Percentiles rank a stretch among this genome's conserved stretches.
These are phyloP conservation scores for Lipomyces kockii DNA, from an alignment of 805 yeast species.

Conservation along the genomic window DNA sequence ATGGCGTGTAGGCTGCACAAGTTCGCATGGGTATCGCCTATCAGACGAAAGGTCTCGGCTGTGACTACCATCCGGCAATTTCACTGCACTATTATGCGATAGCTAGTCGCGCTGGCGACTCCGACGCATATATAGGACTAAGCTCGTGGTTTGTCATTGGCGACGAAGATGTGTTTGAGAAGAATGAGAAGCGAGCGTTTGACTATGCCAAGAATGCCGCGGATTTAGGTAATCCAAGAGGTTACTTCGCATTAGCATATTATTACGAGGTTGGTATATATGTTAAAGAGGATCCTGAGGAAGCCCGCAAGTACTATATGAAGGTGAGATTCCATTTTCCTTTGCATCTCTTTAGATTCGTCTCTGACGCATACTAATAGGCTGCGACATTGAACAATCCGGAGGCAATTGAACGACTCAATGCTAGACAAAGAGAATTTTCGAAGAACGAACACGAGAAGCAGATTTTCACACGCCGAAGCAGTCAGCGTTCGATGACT, in stretches of 20 bases:
- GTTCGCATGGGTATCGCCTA: constrained; percentile 36
- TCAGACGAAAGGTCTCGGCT: constrained; percentile 27
- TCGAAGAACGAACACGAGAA: constrained; percentile 13
- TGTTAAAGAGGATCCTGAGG: constrained; percentile 7
- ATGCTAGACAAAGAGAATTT: neutral
- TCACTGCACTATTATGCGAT: constrained; percentile 37
- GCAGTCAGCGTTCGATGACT: constrained; percentile 17
- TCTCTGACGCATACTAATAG: neutral
- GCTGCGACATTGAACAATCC: constrained; percentile 9
- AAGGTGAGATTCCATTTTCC: neutral
- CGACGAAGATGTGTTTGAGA: constrained; percentile 55
- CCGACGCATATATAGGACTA: constrained; percentile 46
- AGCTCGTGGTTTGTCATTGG: constrained; percentile 74
- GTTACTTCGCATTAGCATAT: constrained; percentile 71
- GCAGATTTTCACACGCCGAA: neutral
- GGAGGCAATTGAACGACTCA: constrained; percentile 18
- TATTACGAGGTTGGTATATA: constrained; percentile 63
- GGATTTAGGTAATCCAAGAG: constrained; percentile 61
- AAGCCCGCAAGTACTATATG: constrained; percentile 12
- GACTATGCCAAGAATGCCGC: constrained; percentile 70
- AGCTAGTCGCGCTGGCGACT: constrained; percentile 42
- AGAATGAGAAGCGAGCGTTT: constrained; percentile 68
- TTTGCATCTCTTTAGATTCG: neutral
- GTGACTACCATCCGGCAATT: constrained; percentile 32
- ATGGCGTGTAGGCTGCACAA: constrained; percentile 29